Base-by-base conservation (phyloP, 2,329 filamentous ascomycete species). In the Cladosporium sp. region DNA sequence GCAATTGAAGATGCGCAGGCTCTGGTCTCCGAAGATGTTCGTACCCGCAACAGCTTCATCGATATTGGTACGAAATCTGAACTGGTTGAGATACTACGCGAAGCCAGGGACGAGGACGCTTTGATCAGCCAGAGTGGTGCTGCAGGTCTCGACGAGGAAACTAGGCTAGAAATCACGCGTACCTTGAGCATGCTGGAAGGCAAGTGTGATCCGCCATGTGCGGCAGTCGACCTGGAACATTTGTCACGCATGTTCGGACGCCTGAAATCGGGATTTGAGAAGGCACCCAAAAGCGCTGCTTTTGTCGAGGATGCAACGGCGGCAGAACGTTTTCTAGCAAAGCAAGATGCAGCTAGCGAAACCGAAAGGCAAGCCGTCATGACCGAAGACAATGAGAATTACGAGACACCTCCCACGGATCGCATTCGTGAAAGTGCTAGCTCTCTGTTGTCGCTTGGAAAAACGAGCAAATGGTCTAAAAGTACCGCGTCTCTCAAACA, bases 401-500 rank as follows among this genome's bases (percentile, higher is more conserved):
- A 30, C 45, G 40, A 39, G 25, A 38, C 40, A 16, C 42, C 33
- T 9, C 33, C 27, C 12, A n/a, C 8, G 30, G 45, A 25, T 27
- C 33, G 5, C 49, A 36, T 33, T 27, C 49, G 36, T 16, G 35
- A 48, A 13, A 50, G 49, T 27, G 22, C 35, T 9, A 20, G 22
- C n/a, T 39, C 49, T 7, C 51, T 43, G 15, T 25, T 47, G 4
- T 36, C 46, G 7, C 46, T 16, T 15, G 38, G 47, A 16, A 47
- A 55, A 38, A 30, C 50, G 13, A 63, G 61, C 47, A 62, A 60
- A 47, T 63, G 61, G 61, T 63, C 61, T 6, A 47, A 51, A 36
- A 62, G 59, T 49, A 62, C 59, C 12, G 52, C 56, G 16, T 63
- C 61, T 11, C 51, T 51, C 16, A 40, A 53, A 18, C 48, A 33